A percentile compares a stretch with the other conserved stretches of the same genome.
These are phyloP conservation scores for Fraxinus cuspidata DNA, from an alignment of 257 asterid species.

Conservation along the genomic window DNA sequence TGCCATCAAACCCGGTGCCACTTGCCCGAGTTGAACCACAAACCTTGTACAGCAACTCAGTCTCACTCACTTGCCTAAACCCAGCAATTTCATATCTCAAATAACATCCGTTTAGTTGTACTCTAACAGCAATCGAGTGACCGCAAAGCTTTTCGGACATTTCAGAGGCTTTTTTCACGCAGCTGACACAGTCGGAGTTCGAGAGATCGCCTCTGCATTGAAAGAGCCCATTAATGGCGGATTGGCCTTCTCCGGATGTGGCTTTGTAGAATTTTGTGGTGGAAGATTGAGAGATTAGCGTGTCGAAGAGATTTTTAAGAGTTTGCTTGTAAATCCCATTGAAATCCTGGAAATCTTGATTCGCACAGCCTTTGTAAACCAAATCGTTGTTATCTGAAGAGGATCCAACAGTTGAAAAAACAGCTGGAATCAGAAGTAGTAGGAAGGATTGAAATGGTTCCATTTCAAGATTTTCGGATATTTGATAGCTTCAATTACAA, in stretches of 20 bases:
- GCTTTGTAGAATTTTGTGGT: conserved; percentile 61
- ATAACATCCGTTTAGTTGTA: conserved; percentile 71
- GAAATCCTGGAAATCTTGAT: conserved; percentile 57
- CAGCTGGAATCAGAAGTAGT: conserved; percentile 17
- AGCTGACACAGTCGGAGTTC: conserved; percentile 42
- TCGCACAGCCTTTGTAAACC: conserved; percentile 87
- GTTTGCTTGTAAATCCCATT: conserved; percentile 44
- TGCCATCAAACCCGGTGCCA: conserved; percentile 64
- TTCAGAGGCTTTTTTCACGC: conserved; percentile 45
- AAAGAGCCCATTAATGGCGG: conserved; percentile 57
- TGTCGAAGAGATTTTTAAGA: conserved; percentile 43
- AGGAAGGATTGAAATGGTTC: conserved; percentile 38
- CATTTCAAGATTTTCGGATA: conserved; percentile 33
- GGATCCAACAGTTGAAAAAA: conserved; percentile 23
- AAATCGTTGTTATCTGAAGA: conserved; percentile 53
- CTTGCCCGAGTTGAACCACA: conserved; percentile 73
- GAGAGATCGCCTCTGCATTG: conserved; percentile 92
- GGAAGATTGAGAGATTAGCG: conserved; percentile 59
- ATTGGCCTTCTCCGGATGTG: conserved; percentile 43
- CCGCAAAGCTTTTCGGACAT: conserved; percentile 53
- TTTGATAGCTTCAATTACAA: background rate
- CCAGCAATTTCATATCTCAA: conserved; percentile 58
- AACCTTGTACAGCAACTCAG: conserved; percentile 60
- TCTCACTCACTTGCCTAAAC: conserved; percentile 44
- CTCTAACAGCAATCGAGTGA: conserved; percentile 55